These are phyloP conservation scores for Phoenix roebelenii DNA, from an alignment of 176 grass and related monocot species.

Conservation along the genomic window DNA sequence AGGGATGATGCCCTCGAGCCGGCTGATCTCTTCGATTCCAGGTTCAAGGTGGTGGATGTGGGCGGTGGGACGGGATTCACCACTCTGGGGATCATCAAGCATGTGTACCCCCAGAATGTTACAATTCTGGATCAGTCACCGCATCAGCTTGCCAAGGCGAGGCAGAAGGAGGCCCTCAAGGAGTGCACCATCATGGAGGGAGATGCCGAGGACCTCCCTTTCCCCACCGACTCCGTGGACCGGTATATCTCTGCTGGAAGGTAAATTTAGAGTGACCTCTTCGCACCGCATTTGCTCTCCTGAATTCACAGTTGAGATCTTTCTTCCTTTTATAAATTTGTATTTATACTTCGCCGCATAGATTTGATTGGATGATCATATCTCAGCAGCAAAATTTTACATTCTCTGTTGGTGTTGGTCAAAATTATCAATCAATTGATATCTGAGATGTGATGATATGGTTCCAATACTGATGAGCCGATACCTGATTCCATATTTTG, in stretches of 20 bases:
- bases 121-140: constrained; percentile 85
- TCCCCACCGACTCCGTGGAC: constrained; percentile 63
- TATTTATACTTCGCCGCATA: too few relatives aligned
- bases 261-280: constrained; percentile 17
- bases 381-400: too few relatives aligned
- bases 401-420: too few relatives aligned
- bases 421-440: too few relatives aligned
- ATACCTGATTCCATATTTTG: too few relatives aligned
- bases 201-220: constrained; percentile 84
- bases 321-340: too few relatives aligned
- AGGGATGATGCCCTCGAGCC: constrained; percentile 78
- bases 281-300: background rate
- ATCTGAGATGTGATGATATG: too few relatives aligned
- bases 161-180: constrained; percentile 64
- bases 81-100: constrained; percentile 78
- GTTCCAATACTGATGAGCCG: too few relatives aligned
- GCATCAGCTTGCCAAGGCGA: constrained; percentile 83
- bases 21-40: constrained; percentile 45
- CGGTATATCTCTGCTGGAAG: constrained; percentile 84
- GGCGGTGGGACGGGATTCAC: constrained; percentile 75
- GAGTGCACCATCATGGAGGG: constrained; percentile 75
- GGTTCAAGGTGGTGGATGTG: constrained; percentile 73
- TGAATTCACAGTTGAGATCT: too few relatives aligned
- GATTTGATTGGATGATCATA: too few relatives aligned
- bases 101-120: constrained; percentile 57